Percentiles rank a stretch among this genome's conserved stretches.
These are phyloP conservation scores for Inosperma sp. DNA, from an alignment of 768 basidiomycete species.

Conservation along the genomic window DNA sequence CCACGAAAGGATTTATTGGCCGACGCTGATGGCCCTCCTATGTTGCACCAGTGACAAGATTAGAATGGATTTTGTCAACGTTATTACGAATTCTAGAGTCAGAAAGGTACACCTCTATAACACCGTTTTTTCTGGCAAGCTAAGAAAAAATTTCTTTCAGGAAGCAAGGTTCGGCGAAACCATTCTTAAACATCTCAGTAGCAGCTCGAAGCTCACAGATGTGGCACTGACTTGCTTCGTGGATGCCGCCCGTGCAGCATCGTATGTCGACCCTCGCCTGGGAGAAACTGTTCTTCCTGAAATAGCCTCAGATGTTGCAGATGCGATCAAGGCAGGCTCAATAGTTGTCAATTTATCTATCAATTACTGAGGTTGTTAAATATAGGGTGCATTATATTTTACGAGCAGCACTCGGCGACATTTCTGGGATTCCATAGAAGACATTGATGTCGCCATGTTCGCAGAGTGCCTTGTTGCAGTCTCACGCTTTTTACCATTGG, in stretches of 20 bases:
- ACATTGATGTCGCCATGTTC: conserved; percentile 72
- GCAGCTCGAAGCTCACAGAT: conserved; percentile 56
- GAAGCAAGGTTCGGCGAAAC: conserved; percentile 61
- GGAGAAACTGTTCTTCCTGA: conserved; percentile 60
- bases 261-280: conserved; percentile 37
- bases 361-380: not conserved
- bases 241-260: conserved; percentile 75
- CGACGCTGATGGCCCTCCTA: conserved; percentile 69
- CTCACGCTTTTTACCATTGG: conserved; percentile 63
- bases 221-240: conserved; percentile 67
- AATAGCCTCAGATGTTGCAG: conserved; percentile 67
- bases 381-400: conserved; percentile 31
- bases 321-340: conserved; percentile 67
- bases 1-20: conserved; percentile 66
- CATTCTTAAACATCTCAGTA: conserved; percentile 52
- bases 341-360: not conserved
- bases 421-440: conserved; percentile 69
- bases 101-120: conserved; percentile 32
- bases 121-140: not conserved
- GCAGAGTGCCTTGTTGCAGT: conserved; percentile 70
- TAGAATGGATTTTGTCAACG: conserved; percentile 48
- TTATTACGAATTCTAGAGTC: conserved; percentile 28
- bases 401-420: conserved; percentile 43
- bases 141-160: conserved; percentile 19
- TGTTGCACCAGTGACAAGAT: conserved; percentile 74